Conservation (phyloP, 352 stramenopile species). For the Hyphochytrium catenoides region DNA sequence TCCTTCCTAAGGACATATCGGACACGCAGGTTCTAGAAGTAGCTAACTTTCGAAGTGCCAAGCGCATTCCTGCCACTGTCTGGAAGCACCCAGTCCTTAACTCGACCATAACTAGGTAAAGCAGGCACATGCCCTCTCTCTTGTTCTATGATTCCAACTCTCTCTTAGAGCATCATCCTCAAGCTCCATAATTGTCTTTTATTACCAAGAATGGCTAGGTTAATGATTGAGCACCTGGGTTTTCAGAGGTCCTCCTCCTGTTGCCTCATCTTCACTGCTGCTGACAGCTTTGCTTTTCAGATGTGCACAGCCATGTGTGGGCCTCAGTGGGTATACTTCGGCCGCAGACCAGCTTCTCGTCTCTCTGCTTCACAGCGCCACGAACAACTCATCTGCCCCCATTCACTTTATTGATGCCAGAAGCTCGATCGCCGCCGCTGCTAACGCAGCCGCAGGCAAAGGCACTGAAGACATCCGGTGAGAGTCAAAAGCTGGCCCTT, state of each 20-base stretch:
- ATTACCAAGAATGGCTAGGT: slow-evolving; percentile 27
- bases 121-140: no score
- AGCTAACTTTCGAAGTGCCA: slow-evolving; percentile 74
- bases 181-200: slow-evolving; percentile 54
- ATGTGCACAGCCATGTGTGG: slow-evolving; percentile 53
- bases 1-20: slow-evolving; percentile 71
- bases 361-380: slow-evolving; percentile 35
- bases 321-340: slow-evolving; percentile 45
- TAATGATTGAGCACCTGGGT: slow-evolving; percentile 24
- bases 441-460: slow-evolving; percentile 59
- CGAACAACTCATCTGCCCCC: slow-evolving; percentile 22
- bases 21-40: slow-evolving; percentile 63
- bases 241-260: slow-evolving; percentile 14
- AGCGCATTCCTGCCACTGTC: slow-evolving; percentile 72
- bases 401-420: slow-evolving; percentile 62
- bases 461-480: slow-evolving; percentile 65
- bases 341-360: slow-evolving; percentile 56
- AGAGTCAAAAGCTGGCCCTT: slow-evolving; percentile 17
- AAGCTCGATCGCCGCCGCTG: slow-evolving; percentile 52
- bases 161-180: no score
- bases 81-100: slow-evolving; percentile 71
- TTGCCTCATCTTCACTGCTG: no score
- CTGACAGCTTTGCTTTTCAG: no score
- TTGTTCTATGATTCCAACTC: not conserved
- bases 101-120: slow-evolving; percentile 57